phyloP scores from a whole-genome alignment of 1,284 basidiomycete species.

The Apiotrichum mycotoxinovorans region DNA sequence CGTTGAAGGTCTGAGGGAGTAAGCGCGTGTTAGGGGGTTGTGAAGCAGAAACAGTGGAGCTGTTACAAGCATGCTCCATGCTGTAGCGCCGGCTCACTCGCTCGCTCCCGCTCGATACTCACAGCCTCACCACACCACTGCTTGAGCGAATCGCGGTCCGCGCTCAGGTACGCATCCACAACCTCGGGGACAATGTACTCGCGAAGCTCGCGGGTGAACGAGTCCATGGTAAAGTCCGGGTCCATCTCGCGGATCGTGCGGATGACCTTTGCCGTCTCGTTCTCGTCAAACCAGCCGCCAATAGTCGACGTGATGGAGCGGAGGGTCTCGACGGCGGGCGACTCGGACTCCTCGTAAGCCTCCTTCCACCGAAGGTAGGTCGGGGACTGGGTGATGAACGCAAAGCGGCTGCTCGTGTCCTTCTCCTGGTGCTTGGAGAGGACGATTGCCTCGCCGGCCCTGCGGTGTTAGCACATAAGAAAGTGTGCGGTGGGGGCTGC shows the following conservation, averaged over 20 bases:
- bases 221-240: constrained; percentile 78
- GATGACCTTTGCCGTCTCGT: constrained; percentile 91
- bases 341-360: constrained; percentile 88
- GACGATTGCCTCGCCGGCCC: constrained; percentile 78
- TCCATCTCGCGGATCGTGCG: constrained; percentile 82
- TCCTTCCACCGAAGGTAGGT: constrained; percentile 57
- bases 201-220: constrained; percentile 82
- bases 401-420: constrained; percentile 53
- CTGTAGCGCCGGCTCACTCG: no score
- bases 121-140: constrained; percentile 97
- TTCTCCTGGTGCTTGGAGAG: constrained; percentile 57
- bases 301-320: constrained; percentile 81
- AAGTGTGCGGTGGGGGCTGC: no score
- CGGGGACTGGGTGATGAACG: constrained; percentile 58
- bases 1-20: constrained; percentile 85
- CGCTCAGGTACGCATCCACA: constrained; percentile 89
- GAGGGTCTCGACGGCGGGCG: constrained; percentile 76
- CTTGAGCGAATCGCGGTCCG: constrained; percentile 77
- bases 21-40: no score
- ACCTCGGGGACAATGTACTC: constrained; percentile 98
- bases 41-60: no score
- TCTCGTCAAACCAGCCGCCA: constrained; percentile 88
- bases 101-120: constrained; percentile 44
- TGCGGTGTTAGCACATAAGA: constrained; percentile 38
- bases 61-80: no score